Evolutionary conservation across 495 filamentous ascomycete genomes (phyloP).

Genomic region (Neurospora sp.): DNA sequence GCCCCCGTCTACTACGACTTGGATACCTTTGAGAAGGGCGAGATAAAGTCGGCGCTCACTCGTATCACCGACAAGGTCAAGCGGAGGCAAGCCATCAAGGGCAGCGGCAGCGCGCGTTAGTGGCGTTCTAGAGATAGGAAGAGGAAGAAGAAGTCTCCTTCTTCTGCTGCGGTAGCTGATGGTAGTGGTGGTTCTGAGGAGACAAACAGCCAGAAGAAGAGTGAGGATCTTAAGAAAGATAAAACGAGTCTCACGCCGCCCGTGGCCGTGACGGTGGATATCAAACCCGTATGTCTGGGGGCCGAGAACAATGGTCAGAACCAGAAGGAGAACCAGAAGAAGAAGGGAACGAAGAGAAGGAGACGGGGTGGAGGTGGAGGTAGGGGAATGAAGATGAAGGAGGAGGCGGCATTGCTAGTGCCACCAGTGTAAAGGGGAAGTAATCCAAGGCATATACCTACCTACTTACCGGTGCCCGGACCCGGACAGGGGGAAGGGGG

Average conservation of each 20-base stretch:
- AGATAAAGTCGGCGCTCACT: constrained; percentile 68
- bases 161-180: neutral
- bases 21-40: constrained; percentile 71
- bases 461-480: too few species aligned
- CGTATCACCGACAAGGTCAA: constrained; percentile 64
- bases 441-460: neutral
- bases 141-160: neutral
- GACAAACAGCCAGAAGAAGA: neutral
- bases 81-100: constrained; percentile 60
- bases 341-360: neutral
- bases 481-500: neutral
- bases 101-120: constrained; percentile 13
- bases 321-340: neutral
- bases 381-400: neutral
- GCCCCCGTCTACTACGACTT: constrained; percentile 88
- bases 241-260: neutral
- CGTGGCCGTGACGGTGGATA: neutral
- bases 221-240: neutral
- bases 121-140: neutral
- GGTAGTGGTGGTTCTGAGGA: neutral
- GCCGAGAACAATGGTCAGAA: neutral
- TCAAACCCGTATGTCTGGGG: neutral
- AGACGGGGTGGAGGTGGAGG: neutral
- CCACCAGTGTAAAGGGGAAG: neutral
- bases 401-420: neutral